phyloP scores from a whole-genome alignment of 331 rosid genomes.

The Quercus phellos region DNA sequence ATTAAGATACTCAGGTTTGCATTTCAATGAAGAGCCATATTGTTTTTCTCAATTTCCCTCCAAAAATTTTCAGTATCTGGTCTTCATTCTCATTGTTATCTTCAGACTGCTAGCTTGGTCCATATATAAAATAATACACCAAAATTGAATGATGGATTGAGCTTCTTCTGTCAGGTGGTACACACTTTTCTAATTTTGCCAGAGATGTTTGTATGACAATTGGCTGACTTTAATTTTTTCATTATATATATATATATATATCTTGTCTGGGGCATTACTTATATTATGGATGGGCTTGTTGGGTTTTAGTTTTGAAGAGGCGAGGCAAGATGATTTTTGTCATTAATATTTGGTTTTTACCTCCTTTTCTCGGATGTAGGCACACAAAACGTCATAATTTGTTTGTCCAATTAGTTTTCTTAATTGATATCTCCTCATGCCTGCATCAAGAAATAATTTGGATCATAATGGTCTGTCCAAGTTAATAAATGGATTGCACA shows the following conservation, averaged over 20 bases:
- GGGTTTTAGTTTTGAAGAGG: background rate
- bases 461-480: background rate
- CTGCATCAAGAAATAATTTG: background rate
- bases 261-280: background rate
- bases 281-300: background rate
- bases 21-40: slow-evolving; percentile 1
- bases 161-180: background rate
- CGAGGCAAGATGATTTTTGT: background rate
- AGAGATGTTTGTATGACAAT: background rate
- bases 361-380: background rate
- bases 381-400: background rate
- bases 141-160: background rate
- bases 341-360: background rate
- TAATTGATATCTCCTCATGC: background rate
- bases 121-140: background rate
- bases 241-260: background rate
- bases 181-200: background rate
- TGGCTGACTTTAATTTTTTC: background rate
- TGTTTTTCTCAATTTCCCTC: background rate
- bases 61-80: background rate
- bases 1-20: slow-evolving; percentile 82
- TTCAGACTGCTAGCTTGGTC: background rate
- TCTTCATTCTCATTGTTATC: background rate
- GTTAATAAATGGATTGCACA: background rate
- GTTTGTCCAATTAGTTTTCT: background rate